Conservation (phyloP, 75 land plant species). For the Ceratopteris richardii region DNA sequence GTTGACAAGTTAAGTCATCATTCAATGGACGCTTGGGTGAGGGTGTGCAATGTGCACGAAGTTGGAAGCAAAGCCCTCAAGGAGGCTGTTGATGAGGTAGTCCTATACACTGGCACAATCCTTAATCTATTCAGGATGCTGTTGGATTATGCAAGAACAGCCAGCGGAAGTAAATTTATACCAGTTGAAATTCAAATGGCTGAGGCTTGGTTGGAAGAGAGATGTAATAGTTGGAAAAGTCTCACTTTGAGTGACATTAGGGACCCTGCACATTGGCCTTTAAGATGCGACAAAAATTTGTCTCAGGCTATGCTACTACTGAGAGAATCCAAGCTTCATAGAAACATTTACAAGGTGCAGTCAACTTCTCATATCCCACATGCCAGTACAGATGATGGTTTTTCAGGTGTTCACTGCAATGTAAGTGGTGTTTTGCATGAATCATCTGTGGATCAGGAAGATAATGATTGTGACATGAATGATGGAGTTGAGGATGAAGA, state of each 20-base stretch:
- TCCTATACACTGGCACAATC: conserved; percentile 6
- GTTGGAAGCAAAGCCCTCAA: conserved; percentile 2
- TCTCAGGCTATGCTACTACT: conserved; percentile 11
- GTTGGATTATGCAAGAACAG: conserved; percentile 7
- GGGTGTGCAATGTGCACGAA: not conserved
- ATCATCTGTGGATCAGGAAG: no score
- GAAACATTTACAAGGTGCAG: not conserved
- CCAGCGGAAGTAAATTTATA: not conserved
- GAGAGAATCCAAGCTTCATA: conserved; percentile 8
- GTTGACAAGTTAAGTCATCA: not conserved
- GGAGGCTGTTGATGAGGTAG: conserved; percentile 4
- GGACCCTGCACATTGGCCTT: conserved; percentile 14
- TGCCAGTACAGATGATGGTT: no score
- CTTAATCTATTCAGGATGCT: conserved; percentile 13
- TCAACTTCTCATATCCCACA: not conserved
- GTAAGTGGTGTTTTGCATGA: no score
- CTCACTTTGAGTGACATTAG: conserved; percentile 1
- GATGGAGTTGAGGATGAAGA: not conserved
- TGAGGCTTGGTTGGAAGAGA: not conserved
- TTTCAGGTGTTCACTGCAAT: no score
- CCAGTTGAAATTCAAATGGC: not conserved
- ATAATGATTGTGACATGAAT: no score
- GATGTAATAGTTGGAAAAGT: conserved; percentile 5
- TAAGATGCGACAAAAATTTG: not conserved
- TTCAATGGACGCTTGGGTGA: not conserved